These are phyloP conservation scores for Penicillium sp. DNA, from an alignment of 2,329 filamentous ascomycete genomes.

Conservation along the genomic window DNA sequence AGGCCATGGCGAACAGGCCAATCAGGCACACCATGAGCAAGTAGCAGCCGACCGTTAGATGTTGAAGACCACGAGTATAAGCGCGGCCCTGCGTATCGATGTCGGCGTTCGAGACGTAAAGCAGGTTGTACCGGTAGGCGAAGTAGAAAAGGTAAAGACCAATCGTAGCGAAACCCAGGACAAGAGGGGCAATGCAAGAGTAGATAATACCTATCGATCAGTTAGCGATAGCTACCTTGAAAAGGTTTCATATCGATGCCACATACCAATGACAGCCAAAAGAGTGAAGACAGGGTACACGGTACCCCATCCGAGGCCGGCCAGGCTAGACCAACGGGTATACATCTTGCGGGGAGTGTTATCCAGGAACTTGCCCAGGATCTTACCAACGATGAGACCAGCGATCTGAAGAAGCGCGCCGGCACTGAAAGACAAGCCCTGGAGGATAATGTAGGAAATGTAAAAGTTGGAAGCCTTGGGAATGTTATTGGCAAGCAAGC, in stretches of 20 bases:
- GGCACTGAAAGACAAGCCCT: conserved; percentile 80
- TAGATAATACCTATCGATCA: conserved; percentile 72
- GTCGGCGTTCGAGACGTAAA: conserved; percentile 80
- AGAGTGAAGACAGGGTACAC: conserved; percentile 81
- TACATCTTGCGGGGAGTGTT: conserved; percentile 81
- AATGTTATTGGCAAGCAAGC: conserved; percentile 71
- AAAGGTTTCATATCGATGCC: background rate
- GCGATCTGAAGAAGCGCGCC: conserved; percentile 73
- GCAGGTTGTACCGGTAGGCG: conserved; percentile 86
- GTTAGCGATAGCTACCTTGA: conserved; percentile 16
- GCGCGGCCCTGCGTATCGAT: conserved; percentile 88
- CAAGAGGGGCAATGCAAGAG: conserved; percentile 81
- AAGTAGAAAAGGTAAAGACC: conserved; percentile 83
- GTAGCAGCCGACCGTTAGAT: conserved; percentile 83
- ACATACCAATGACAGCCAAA: conserved; percentile 75
- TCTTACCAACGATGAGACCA: conserved; percentile 73
- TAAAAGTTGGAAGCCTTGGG: conserved; percentile 93
- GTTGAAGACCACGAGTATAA: conserved; percentile 85
- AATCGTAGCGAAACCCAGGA: conserved; percentile 78
- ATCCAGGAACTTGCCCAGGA: conserved; percentile 75
- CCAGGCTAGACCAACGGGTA: conserved; percentile 73
- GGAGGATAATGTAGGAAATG: conserved; percentile 90
- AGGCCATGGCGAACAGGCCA: conserved; percentile 76
- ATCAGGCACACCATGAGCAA: conserved; percentile 81
- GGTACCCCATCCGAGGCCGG: conserved; percentile 80